phyloP scores from a whole-genome alignment of 768 basidiomycete genomes.

The Gloeopeniophorella convolvens region DNA sequence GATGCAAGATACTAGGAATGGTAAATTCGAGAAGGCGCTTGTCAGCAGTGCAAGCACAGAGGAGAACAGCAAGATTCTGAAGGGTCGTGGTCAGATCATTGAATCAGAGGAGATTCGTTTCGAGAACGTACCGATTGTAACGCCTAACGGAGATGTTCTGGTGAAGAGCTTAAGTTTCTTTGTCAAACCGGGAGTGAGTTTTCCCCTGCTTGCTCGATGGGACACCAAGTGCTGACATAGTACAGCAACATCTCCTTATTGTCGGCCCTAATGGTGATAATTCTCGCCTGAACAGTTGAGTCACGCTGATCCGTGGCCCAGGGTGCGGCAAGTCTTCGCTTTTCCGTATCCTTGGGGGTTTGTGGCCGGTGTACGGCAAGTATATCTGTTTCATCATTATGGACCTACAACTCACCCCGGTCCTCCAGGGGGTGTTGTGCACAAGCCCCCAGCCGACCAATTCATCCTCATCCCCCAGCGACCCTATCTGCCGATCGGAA shows the following conservation, averaged over 20 bases:
- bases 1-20: constrained; percentile 78
- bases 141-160: constrained; percentile 92
- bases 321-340: constrained; percentile 87
- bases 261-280: constrained; percentile 85
- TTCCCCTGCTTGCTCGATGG: not conserved
- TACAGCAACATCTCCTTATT: constrained; percentile 82
- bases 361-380: constrained; percentile 79
- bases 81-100: constrained; percentile 70
- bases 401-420: not conserved
- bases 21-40: constrained; percentile 84
- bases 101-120: constrained; percentile 89
- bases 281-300: not conserved
- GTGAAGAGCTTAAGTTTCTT: constrained; percentile 80
- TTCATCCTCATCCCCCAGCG: constrained; percentile 96
- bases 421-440: constrained; percentile 58
- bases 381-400: not conserved
- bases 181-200: constrained; percentile 75
- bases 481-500: constrained; percentile 91
- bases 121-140: constrained; percentile 90
- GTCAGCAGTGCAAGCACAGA: constrained; percentile 67
- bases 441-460: constrained; percentile 80
- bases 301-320: constrained; percentile 23
- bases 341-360: constrained; percentile 92
- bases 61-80: constrained; percentile 70
- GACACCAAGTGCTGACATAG: not conserved